Evolutionary conservation across 208 protist genomes (phyloP).

Genomic region (Herpetomonas samuelpessoai): DNA sequence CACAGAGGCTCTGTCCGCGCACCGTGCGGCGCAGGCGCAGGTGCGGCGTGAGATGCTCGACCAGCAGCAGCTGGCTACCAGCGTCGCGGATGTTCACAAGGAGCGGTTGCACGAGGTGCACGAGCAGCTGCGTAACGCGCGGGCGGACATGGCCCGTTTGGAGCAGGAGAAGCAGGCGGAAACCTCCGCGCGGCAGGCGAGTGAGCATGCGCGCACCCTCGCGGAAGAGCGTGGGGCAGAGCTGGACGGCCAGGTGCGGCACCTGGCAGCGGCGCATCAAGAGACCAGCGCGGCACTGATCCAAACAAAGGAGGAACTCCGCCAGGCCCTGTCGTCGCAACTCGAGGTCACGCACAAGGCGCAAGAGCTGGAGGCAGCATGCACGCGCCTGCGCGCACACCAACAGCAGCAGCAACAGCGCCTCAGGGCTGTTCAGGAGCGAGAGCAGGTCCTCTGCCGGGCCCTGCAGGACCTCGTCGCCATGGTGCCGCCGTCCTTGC

Average conservation of each 20-base stretch:
- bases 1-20: conserved; percentile 12
- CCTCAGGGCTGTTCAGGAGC: not conserved
- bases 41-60: conserved; percentile 47
- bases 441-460: not conserved
- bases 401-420: conserved; percentile 12
- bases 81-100: conserved; percentile 21
- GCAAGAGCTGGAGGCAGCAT: not conserved
- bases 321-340: conserved; percentile 22
- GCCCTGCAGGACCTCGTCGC: not conserved
- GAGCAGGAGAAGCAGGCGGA: too few species aligned
- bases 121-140: not conserved
- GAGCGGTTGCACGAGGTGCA: conserved; percentile 21
- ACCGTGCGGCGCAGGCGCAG: conserved; percentile 21
- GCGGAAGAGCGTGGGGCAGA: too few species aligned
- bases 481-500: too few species aligned
- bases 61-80: conserved; percentile 47
- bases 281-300: conserved; percentile 8
- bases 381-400: conserved; percentile 7
- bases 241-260: too few species aligned
- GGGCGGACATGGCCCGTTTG: too few species aligned
- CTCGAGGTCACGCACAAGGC: conserved; percentile 6
- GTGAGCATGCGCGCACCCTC: too few species aligned
- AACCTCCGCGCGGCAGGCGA: too few species aligned
- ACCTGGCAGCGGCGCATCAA: not conserved
- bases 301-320: conserved; percentile 20